Conservation (phyloP, 2,329 filamentous ascomycete species). For the Fusarium floridanum region DNA sequence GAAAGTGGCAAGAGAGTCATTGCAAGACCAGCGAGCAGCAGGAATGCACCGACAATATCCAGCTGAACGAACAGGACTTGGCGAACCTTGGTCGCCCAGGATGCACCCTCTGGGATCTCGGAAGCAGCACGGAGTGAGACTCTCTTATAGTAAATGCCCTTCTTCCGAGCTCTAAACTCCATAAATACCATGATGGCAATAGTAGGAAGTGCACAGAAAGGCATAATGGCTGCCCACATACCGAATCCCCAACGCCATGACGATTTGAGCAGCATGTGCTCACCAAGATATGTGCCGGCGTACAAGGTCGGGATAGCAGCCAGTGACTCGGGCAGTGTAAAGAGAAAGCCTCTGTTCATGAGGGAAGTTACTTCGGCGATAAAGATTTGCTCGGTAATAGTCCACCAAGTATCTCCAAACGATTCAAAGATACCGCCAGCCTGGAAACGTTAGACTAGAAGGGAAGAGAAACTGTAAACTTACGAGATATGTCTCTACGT, state of each 20-base stretch:
- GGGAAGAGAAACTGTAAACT: rapidly evolving
- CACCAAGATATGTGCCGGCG: slow-evolving; percentile 32
- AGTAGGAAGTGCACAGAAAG: slow-evolving; percentile 21
- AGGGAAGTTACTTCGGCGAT: slow-evolving; percentile 33
- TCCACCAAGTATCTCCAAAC: slow-evolving; percentile 33
- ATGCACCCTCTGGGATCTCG: background rate
- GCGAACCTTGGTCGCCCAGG: background rate
- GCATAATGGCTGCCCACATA: slow-evolving; percentile 32
- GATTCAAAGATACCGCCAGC: slow-evolving; percentile 37
- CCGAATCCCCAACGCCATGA: slow-evolving; percentile 36
- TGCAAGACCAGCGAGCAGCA: slow-evolving; percentile 26
- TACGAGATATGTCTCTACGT: slow-evolving; percentile 35
- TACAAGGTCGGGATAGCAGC: slow-evolving; percentile 33
- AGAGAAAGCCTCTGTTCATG: slow-evolving; percentile 35
- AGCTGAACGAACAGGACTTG: slow-evolving; percentile 7
- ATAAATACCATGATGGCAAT: slow-evolving; percentile 36
- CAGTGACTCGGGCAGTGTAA: slow-evolving; percentile 33
- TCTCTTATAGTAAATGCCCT: slow-evolving; percentile 12
- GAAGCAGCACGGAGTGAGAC: slow-evolving; percentile 5
- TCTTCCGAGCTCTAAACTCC: slow-evolving; percentile 10
- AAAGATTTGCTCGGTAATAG: slow-evolving; percentile 38
- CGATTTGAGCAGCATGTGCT: slow-evolving; percentile 23
- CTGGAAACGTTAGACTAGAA: background rate
- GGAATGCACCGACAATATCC: slow-evolving; percentile 28
- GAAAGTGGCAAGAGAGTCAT: slow-evolving; percentile 34